Conservation (phyloP, 2,329 filamentous ascomycete species). For the Thelonectria olida region DNA sequence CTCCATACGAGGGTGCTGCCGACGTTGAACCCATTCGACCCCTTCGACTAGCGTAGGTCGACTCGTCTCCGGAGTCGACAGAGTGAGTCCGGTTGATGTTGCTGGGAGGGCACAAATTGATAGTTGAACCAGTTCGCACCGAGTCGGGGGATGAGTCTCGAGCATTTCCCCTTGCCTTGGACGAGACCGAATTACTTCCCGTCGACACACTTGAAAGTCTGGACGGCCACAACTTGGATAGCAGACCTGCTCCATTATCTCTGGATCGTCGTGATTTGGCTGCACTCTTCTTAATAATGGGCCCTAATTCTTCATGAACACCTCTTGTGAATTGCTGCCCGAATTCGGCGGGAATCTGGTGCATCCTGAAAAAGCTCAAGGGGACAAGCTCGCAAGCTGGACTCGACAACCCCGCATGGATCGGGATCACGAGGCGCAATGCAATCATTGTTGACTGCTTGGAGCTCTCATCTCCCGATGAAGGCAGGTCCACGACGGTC, state of each 20-base stretch:
- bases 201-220: conserved; percentile 17
- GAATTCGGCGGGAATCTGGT: conserved; percentile 70
- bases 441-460: conserved; percentile 53
- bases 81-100: conserved; percentile 23
- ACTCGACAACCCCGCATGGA: conserved; percentile 63
- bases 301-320: conserved; percentile 69
- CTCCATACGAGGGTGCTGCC: conserved; percentile 49
- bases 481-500: conserved; percentile 54
- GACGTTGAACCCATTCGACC: conserved; percentile 37
- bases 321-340: conserved; percentile 68
- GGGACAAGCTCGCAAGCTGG: conserved; percentile 67
- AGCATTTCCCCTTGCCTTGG: conserved; percentile 9
- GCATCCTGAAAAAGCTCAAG: conserved; percentile 71
- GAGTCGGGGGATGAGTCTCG: conserved; percentile 30
- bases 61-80: conserved; percentile 28
- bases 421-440: conserved; percentile 70
- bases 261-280: conserved; percentile 12
- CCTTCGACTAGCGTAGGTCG: conserved; percentile 33
- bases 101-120: conserved; percentile 35
- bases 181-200: background rate
- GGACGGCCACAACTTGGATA: conserved; percentile 27
- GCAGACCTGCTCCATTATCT: conserved; percentile 6
- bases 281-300: conserved; percentile 48
- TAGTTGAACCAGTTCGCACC: conserved; percentile 35
- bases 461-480: conserved; percentile 32